A percentile compares a stretch with the other conserved stretches of the same genome.
phyloP scores from a whole-genome alignment of 148 eudicot species.

The Vaccinium corymbosum region DNA sequence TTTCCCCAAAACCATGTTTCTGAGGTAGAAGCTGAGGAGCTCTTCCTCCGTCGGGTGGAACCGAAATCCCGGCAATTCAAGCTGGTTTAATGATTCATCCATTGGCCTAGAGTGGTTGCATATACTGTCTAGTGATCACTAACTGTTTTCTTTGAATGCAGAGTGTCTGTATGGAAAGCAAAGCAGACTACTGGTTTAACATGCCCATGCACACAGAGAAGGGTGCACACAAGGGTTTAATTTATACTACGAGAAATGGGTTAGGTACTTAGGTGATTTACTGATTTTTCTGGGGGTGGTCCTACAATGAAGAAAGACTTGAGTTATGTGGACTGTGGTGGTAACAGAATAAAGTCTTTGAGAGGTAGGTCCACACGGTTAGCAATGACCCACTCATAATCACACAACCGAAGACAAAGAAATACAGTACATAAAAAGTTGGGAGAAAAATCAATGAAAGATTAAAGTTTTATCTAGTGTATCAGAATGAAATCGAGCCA shows the following conservation, averaged over 20 bases:
- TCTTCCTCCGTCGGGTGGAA: conserved; percentile 93
- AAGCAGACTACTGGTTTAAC: not conserved
- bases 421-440: not conserved
- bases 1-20: conserved; percentile 40
- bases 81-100: conserved; percentile 34
- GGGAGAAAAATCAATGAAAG: not conserved
- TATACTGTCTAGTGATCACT: not conserved
- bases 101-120: conserved; percentile 16
- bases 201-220: not conserved
- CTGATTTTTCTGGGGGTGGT: not conserved
- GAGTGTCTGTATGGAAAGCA: not conserved
- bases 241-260: conserved; percentile 1
- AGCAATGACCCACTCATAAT: not conserved
- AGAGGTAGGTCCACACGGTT: conserved; percentile 25
- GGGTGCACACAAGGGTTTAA: not conserved
- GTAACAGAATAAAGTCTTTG: not conserved
- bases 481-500: not conserved
- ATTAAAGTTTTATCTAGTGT: too few species aligned
- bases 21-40: conserved; percentile 71
- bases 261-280: not conserved
- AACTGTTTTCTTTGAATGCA: not conserved
- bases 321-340: not conserved
- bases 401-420: too few species aligned
- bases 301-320: not conserved
- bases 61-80: conserved; percentile 73